Conservation (phyloP, 208 protist species). For the Leptomonas pyrrhocoris region DNA sequence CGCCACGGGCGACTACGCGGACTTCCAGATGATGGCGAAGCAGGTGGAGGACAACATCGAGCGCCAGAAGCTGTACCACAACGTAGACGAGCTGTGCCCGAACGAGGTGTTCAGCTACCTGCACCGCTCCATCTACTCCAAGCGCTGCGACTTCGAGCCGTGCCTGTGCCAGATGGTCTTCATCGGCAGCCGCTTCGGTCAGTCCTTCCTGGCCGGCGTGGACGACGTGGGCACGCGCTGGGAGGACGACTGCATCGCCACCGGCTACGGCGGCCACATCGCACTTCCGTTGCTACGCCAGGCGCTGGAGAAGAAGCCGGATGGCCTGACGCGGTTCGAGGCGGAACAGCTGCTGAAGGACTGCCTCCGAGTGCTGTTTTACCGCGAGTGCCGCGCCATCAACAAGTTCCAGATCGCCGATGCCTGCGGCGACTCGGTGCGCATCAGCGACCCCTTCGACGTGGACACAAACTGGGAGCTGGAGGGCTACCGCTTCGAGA, state of each 20-base stretch:
- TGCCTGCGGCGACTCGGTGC: conserved; percentile 66
- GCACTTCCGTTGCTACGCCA: conserved; percentile 94
- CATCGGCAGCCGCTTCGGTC: conserved; percentile 83
- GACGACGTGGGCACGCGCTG: conserved; percentile 96
- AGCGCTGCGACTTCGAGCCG: conserved; percentile 96
- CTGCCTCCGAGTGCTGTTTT: conserved; percentile 96
- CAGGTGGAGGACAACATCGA: conserved; percentile 82
- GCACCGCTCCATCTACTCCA: conserved; percentile 92
- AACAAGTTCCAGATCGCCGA: conserved; percentile 95
- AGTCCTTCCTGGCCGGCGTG: conserved; percentile 94
- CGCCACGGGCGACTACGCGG: conserved; percentile 95
- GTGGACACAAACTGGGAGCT: conserved; percentile 95
- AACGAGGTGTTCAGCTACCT: conserved; percentile 94
- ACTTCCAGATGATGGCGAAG: conserved; percentile 95
- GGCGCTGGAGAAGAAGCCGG: conserved; percentile 71
- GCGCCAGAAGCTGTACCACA: conserved; percentile 72
- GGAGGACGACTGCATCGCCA: conserved; percentile 92
- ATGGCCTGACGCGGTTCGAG: conserved; percentile 85
- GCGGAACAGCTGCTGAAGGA: conserved; percentile 89
- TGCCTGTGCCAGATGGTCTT: conserved; percentile 96
- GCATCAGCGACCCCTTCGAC: conserved; percentile 90
- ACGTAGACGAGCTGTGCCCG: conserved; percentile 78
- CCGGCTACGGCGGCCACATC: conserved; percentile 96
- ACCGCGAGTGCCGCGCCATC: conserved; percentile 96
- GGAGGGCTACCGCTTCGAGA: conserved; percentile 85